These are phyloP conservation scores for Lachancea sp. DNA, from an alignment of 805 yeast genomes.

Conservation along the genomic window DNA sequence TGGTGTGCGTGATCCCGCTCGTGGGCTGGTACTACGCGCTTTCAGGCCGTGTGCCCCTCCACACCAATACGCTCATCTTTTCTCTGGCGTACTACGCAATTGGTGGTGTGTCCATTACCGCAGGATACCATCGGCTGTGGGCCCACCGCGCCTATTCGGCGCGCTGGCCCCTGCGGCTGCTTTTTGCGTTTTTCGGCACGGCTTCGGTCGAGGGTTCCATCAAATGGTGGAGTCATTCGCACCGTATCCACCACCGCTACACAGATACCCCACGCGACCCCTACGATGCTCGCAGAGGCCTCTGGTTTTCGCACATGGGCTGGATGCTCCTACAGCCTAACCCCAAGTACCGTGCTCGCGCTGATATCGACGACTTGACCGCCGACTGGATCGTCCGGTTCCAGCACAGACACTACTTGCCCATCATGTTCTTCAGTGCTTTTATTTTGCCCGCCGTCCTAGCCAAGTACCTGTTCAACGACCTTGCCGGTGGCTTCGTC, in stretches of 20 bases:
- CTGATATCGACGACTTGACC: slow-evolving; percentile 72
- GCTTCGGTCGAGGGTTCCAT: slow-evolving; percentile 80
- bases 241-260: slow-evolving; percentile 80
- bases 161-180: slow-evolving; percentile 50
- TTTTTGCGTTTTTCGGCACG: slow-evolving; percentile 74
- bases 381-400: slow-evolving; percentile 73
- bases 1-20: slow-evolving; percentile 57
- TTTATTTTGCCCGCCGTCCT: slow-evolving; percentile 55
- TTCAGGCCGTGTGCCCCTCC: slow-evolving; percentile 40
- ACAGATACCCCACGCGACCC: slow-evolving; percentile 82
- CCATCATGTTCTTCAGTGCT: slow-evolving; percentile 54
- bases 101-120: slow-evolving; percentile 73
- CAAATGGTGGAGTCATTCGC: slow-evolving; percentile 86
- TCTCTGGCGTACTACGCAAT: slow-evolving; percentile 47
- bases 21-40: slow-evolving; percentile 44
- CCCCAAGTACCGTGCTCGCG: slow-evolving; percentile 75
- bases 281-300: slow-evolving; percentile 76
- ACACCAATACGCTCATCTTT: slow-evolving; percentile 40
- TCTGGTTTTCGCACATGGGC: slow-evolving; percentile 80
- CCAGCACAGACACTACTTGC: slow-evolving; percentile 73
- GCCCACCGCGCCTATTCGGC: slow-evolving; percentile 71
- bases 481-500: slow-evolving; percentile 65
- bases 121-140: slow-evolving; percentile 78
- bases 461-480: slow-evolving; percentile 52
- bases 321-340: slow-evolving; percentile 81